phyloP scores from a whole-genome alignment of 805 yeast genomes.

The Deakozyma indianensis region DNA sequence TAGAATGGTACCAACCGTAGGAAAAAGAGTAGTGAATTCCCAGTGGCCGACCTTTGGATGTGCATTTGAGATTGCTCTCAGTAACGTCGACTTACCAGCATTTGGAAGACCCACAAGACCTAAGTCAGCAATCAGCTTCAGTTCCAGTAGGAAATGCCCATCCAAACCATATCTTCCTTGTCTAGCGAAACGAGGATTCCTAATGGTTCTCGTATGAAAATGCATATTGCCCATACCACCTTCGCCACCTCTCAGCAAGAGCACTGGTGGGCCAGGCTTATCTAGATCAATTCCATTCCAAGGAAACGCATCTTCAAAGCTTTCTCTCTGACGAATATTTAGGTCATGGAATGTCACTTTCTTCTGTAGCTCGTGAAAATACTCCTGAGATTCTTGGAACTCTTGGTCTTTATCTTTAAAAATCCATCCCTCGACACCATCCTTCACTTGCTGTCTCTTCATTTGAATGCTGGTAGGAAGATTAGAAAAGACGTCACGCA shows the following conservation, averaged over 20 bases:
- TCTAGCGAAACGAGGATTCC: constrained; percentile 85
- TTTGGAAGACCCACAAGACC: constrained; percentile 94
- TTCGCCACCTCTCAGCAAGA: constrained; percentile 68
- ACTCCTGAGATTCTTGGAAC: constrained; percentile 50
- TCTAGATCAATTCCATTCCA: constrained; percentile 59
- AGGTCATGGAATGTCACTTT: constrained; percentile 54
- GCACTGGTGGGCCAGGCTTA: constrained; percentile 50
- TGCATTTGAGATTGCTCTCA: constrained; percentile 79
- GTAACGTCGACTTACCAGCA: constrained; percentile 86
- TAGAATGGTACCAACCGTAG: constrained; percentile 78
- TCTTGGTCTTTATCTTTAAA: constrained; percentile 67
- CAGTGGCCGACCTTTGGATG: constrained; percentile 88
- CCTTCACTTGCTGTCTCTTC: constrained; percentile 41
- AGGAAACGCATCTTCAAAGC: constrained; percentile 57
- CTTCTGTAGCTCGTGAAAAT: constrained; percentile 48
- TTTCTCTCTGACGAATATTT: constrained; percentile 42
- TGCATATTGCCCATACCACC: constrained; percentile 98
- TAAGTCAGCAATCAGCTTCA: constrained; percentile 79
- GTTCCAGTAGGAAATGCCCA: constrained; percentile 59
- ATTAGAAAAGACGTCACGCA: constrained; percentile 10
- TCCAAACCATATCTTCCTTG: constrained; percentile 59
- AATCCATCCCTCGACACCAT: constrained; percentile 72
- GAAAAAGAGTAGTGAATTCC: constrained; percentile 91
- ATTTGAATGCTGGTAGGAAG: constrained; percentile 32
- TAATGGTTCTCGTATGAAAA: constrained; percentile 64